Conservation (phyloP, 2,329 filamentous ascomycete species). For the Chrysoporthe puriensis region DNA sequence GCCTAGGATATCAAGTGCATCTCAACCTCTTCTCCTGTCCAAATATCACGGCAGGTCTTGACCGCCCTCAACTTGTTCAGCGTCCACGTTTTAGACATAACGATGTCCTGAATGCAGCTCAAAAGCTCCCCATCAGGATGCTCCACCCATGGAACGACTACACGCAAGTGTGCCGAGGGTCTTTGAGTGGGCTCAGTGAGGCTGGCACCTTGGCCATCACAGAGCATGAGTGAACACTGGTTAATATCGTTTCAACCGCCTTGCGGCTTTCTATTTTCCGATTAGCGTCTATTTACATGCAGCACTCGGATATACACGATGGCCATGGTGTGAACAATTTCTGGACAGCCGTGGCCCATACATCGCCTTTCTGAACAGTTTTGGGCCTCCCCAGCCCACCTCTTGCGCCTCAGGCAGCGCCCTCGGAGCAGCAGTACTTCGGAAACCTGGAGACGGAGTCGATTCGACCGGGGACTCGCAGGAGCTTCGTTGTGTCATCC, state of each 20-base stretch:
- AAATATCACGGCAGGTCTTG: neutral
- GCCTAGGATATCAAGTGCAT: neutral
- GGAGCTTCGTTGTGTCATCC: constrained; percentile 15
- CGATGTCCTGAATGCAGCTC: no score
- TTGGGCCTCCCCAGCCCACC: neutral
- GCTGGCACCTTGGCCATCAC: no score
- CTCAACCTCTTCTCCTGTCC: neutral
- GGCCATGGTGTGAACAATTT: neutral
- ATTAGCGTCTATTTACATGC: neutral
- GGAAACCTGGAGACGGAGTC: constrained; percentile 7
- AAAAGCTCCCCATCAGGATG: no score
- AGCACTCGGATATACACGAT: no score
- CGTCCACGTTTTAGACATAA: no score
- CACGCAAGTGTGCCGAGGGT: no score
- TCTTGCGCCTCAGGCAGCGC: constrained; percentile 7
- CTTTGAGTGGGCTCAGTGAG: no score
- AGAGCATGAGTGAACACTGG: neutral
- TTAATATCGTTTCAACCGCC: neutral
- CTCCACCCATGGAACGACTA: no score
- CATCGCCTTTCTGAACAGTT: neutral
- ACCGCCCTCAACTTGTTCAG: neutral
- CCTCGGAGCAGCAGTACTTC: constrained; percentile 12
- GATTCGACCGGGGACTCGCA: constrained; percentile 15
- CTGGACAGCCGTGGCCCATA: neutral
- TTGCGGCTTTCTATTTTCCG: neutral